phyloP scores from a whole-genome alignment of 108 stramenopile genomes.

The Cyclotella choctawhatcheeana region DNA sequence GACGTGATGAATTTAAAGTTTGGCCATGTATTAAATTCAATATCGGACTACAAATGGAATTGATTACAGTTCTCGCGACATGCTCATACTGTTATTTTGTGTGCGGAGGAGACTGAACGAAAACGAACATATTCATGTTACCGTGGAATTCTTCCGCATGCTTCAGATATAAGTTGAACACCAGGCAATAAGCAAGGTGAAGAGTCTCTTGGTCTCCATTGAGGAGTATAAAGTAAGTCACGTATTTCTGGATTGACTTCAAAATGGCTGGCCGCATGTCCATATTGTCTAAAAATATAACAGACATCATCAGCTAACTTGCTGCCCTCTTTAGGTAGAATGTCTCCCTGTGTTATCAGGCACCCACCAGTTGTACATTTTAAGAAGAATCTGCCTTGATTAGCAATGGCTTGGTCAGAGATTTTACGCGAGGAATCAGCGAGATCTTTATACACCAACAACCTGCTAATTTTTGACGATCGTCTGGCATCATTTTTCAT shows the following conservation, averaged over 20 bases:
- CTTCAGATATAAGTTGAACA: constrained; percentile 64
- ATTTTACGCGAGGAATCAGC: constrained; percentile 30
- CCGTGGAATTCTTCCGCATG: constrained; percentile 72
- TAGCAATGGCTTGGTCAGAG: constrained; percentile 53
- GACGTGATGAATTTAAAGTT: too few relatives aligned
- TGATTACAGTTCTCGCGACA: too few relatives aligned
- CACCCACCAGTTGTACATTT: constrained; percentile 50
- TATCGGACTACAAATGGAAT: too few relatives aligned
- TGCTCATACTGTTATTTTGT: too few relatives aligned
- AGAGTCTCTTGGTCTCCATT: constrained; percentile 72
- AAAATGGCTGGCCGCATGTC: constrained; percentile 21
- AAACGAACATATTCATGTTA: too few relatives aligned
- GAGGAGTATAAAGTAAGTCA: constrained; percentile 64
- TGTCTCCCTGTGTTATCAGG: constrained; percentile 72
- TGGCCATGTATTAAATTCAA: too few relatives aligned
- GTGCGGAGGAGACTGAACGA: too few relatives aligned
- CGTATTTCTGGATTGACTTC: constrained; percentile 37
- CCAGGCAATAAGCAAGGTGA: constrained; percentile 72
- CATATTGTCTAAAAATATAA: constrained; percentile 51
- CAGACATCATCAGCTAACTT: constrained; percentile 55
- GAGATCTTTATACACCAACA: constrained; percentile 39
- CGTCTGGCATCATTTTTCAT: constrained; percentile 50
- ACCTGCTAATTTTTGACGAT: constrained; percentile 42
- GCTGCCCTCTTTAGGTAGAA: constrained; percentile 60
- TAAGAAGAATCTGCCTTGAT: constrained; percentile 41